A percentile compares a stretch with the other conserved stretches of the same genome.
Evolutionary conservation across 768 basidiomycete genomes (phyloP).

Genomic region (Zangia roseola): DNA sequence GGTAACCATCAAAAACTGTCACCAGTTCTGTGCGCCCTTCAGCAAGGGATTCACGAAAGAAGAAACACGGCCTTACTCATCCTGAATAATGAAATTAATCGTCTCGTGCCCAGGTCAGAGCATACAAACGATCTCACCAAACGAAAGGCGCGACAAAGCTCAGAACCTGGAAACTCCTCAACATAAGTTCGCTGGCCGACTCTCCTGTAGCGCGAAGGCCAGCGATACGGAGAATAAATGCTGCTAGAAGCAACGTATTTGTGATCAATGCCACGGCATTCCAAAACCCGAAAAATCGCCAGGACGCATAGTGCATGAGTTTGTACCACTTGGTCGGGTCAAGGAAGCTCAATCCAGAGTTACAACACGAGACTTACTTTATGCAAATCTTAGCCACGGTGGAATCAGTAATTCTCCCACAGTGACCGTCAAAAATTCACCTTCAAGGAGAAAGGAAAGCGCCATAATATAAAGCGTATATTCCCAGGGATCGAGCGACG

Average conservation of each 20-base stretch:
- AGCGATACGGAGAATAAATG: constrained; percentile 69
- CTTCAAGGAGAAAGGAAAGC: constrained; percentile 76
- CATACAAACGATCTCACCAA: constrained; percentile 52
- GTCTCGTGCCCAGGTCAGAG: neutral
- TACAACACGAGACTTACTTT: constrained; percentile 15
- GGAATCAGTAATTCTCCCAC: constrained; percentile 39
- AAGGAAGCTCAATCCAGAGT: neutral
- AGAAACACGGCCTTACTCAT: constrained; percentile 60
- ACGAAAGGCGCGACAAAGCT: constrained; percentile 87
- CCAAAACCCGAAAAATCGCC: constrained; percentile 84
- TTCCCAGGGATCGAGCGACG: constrained; percentile 78
- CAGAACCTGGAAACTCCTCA: constrained; percentile 84
- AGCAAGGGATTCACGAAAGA: neutral
- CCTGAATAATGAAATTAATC: constrained; percentile 41
- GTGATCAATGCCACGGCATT: constrained; percentile 67
- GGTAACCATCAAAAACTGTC: constrained; percentile 79
- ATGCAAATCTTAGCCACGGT: constrained; percentile 18
- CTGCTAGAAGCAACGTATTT: constrained; percentile 66
- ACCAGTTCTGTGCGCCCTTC: constrained; percentile 54
- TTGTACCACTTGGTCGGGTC: constrained; percentile 54
- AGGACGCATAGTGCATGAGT: constrained; percentile 72
- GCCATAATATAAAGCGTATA: constrained; percentile 75
- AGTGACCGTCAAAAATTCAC: constrained; percentile 37
- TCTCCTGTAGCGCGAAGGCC: constrained; percentile 45
- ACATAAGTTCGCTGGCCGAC: constrained; percentile 37